Evolutionary conservation across 2,329 filamentous ascomycete species (phyloP).

Genomic region (Xylariales sp.): DNA sequence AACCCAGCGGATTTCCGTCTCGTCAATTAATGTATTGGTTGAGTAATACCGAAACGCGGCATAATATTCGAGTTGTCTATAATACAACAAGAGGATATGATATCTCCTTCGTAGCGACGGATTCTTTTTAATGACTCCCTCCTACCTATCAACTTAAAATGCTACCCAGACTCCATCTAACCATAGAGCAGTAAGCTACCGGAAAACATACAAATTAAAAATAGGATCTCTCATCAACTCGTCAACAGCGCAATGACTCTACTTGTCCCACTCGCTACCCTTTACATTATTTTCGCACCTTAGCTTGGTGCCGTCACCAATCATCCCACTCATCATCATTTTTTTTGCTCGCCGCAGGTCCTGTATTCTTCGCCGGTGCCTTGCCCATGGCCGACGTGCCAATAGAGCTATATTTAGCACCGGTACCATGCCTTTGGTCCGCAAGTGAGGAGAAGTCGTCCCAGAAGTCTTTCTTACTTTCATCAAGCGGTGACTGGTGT

Average conservation of each 20-base stretch:
- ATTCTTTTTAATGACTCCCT: constrained; percentile 1
- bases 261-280: not conserved
- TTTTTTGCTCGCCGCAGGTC: constrained; percentile 53
- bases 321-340: constrained; percentile 74
- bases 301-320: constrained; percentile 58
- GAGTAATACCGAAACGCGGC: not conserved
- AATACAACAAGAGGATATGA: not conserved
- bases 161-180: constrained; percentile 45
- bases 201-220: constrained; percentile 23
- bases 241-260: constrained; percentile 6
- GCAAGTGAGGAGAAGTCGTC: constrained; percentile 84
- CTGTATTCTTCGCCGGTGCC: constrained; percentile 54
- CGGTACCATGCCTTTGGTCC: constrained; percentile 61
- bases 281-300: not conserved
- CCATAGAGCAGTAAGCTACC: constrained; percentile 41
- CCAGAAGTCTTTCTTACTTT: constrained; percentile 88
- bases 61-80: not conserved
- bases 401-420: constrained; percentile 60
- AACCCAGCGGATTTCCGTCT: not conserved
- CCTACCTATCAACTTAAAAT: constrained; percentile 32
- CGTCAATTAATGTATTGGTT: not conserved
- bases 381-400: constrained; percentile 71
- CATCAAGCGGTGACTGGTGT: constrained; percentile 58
- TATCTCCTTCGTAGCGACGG: not conserved
- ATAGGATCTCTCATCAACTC: constrained; percentile 64